Base-by-base conservation (phyloP, 106 monocot species). In the Allium cepa region DNA sequence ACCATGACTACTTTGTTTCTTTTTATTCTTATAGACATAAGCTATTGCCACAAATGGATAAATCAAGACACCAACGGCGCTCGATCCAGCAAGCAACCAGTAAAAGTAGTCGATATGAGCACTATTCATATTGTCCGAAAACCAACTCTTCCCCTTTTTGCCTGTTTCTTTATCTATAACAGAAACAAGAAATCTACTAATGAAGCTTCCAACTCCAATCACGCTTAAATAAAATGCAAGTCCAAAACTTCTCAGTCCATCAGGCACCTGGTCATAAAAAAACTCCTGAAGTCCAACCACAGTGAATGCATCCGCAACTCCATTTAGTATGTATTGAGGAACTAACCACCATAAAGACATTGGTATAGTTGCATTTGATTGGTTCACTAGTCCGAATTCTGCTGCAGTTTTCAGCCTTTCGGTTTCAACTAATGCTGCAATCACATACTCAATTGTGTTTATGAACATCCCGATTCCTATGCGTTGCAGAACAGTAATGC, bases 401-500 rank as follows among this genome's bases (percentile, higher is more conserved):
- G 16, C 63, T 0, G 73, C 79, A 13, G 18, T 64, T 50, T 57
- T 49, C 13, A 79, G 61, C 62, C 79, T 79, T 57, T 69, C 68
- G 7, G 22, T 59, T 50, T 70, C 67, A 12, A 86, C 79, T 7
- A 76, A 26, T 36, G 79, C 79, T 17, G 81, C 79, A 12, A 79
- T 26, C 9, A 53, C 68, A 79, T 79, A 82, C 16, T 73, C 26
- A 12, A 71, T 28, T 1, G 69, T 46, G 4, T 81, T 81, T 4
- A 86, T 50, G 6, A 73, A 13, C 72, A 86, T 73, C 8, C 81
- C 86, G 8, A 72, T 56, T 10, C 86, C 82, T 47, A 85, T 85
- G 22, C 85, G 75, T 57, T 85, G 78, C 7, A 85, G 81, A 63
- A 78, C 9, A 3, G 50, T 66, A 8, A 85, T n/a, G n/a, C n/a